Evolutionary conservation across 169 alveolate species (phyloP).

Genomic region (Theileria annulata): DNA sequence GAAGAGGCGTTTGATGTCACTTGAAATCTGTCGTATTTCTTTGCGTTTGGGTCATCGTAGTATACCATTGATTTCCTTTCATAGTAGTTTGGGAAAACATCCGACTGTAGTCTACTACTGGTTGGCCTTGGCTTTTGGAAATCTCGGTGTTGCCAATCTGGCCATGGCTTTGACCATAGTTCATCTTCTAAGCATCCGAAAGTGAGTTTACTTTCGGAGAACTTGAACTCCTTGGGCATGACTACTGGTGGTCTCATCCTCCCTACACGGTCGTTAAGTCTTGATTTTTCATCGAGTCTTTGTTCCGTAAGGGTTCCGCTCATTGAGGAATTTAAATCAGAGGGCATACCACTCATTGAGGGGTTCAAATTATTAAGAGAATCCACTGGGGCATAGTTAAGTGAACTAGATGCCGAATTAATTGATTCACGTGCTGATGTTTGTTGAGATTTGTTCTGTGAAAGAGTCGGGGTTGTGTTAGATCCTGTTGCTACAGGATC

Average conservation of each 20-base stretch:
- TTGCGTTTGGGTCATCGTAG: background rate
- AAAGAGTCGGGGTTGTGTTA: background rate
- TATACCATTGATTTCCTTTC: background rate
- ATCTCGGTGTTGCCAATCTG: background rate
- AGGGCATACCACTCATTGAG: background rate
- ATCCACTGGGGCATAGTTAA: background rate
- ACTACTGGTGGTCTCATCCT: conserved; percentile 48
- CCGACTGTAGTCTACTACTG: background rate
- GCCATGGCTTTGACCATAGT: conserved; percentile 27
- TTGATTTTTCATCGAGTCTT: conserved; percentile 16
- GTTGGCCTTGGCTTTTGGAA: conserved; percentile 11
- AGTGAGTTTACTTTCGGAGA: conserved; percentile 25
- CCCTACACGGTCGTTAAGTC: conserved; percentile 29
- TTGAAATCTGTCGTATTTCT: conserved; percentile 7
- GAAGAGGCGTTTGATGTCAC: background rate
- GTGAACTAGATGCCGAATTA: background rate
- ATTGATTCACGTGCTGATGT: background rate
- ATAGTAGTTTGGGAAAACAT: conserved; percentile 15
- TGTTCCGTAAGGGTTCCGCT: background rate
- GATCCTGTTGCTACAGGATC: background rate
- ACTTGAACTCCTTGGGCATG: conserved; percentile 46
- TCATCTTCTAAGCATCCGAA: conserved; percentile 56
- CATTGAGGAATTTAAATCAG: background rate
- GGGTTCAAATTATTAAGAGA: background rate
- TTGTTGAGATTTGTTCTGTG: background rate